phyloP scores from a whole-genome alignment of 495 filamentous ascomycete genomes.

The Usnea hakonensis region DNA sequence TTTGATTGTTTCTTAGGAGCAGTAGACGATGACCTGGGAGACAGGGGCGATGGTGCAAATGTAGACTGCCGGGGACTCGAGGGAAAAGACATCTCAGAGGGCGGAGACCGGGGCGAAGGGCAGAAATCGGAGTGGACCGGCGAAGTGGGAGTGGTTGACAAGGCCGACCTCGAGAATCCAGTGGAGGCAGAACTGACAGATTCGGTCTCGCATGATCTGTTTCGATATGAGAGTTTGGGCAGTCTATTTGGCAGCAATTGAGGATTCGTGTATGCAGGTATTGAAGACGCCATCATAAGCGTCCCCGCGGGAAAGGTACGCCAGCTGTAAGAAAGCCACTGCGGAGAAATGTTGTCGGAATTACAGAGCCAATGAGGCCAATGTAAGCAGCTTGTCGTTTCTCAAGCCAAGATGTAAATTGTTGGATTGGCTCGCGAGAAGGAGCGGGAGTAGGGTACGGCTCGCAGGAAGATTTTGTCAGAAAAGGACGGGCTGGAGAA shows the following conservation, averaged over 20 bases:
- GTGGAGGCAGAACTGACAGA: constrained; percentile 2
- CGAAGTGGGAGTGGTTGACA: constrained; percentile 2
- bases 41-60: constrained; percentile 3
- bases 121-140: constrained; percentile 9
- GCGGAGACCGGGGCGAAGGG: constrained; percentile 2
- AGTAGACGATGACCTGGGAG: not conserved
- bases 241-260: not conserved
- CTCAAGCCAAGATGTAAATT: not conserved
- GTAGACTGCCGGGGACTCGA: constrained; percentile 1
- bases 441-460: not conserved
- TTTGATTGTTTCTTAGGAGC: constrained; percentile 12
- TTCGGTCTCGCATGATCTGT: not conserved
- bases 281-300: constrained; percentile 4
- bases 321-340: not conserved
- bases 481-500: not conserved
- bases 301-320: not conserved
- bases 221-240: constrained; percentile 4
- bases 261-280: not conserved
- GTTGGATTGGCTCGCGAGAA: not conserved
- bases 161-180: not conserved
- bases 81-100: constrained; percentile 5
- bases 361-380: not conserved
- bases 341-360: not conserved
- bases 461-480: not conserved
- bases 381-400: not conserved